Conservation (phyloP, 2,329 filamentous ascomycete genomes). For the Phaeosphaeria sp. region DNA sequence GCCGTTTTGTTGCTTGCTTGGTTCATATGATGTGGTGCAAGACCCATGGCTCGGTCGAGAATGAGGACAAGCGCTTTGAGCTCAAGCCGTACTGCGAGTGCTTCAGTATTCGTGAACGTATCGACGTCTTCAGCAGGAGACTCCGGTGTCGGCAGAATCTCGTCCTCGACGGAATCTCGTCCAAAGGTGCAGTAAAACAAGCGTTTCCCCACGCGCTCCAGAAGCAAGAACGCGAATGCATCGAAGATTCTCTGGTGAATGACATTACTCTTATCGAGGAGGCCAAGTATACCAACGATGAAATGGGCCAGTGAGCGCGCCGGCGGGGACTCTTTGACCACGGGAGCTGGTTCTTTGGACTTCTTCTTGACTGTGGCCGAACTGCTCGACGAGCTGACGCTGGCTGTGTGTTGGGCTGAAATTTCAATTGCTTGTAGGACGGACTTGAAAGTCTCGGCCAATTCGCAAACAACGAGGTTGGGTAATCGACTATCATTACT, state of each 20-base stretch:
- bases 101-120: conserved; percentile 26
- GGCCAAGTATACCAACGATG: conserved; percentile 44
- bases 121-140: conserved; percentile 7
- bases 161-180: conserved; percentile 33
- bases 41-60: conserved; percentile 48
- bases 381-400: conserved; percentile 1
- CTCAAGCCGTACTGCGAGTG: conserved; percentile 39
- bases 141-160: conserved; percentile 28
- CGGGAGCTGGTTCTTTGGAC: conserved; percentile 4
- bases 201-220: conserved; percentile 48
- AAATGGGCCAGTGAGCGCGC: conserved; percentile 43
- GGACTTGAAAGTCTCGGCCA: conserved; percentile 47
- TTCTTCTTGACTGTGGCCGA: conserved; percentile 5
- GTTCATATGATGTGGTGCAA: conserved; percentile 48
- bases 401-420: conserved; percentile 30
- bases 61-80: conserved; percentile 52
- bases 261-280: conserved; percentile 44
- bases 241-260: conserved; percentile 53
- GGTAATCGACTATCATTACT: conserved; percentile 19
- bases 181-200: conserved; percentile 52
- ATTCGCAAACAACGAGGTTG: conserved; percentile 37
- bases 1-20: conserved; percentile 17
- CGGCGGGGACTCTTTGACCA: conserved; percentile 30
- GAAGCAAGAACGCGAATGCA: conserved; percentile 50
- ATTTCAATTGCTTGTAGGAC: conserved; percentile 41